These are phyloP conservation scores for Tieghemiomyces parasiticus DNA, from an alignment of 192 early-diverging fungal species.

Conservation along the genomic window DNA sequence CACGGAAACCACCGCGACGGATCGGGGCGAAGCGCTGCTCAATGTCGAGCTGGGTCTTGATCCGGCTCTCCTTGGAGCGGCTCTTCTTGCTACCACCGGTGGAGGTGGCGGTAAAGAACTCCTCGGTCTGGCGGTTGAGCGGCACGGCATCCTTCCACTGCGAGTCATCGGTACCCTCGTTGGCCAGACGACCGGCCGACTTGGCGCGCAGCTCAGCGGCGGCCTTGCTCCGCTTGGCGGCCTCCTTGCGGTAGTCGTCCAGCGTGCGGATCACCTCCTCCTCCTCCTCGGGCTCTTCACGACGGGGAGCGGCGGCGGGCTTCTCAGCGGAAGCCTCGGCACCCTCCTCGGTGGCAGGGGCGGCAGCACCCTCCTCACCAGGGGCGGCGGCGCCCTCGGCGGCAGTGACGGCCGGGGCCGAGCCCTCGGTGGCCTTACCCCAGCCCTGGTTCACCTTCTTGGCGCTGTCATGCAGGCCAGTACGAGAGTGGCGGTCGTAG, in stretches of 20 bases:
- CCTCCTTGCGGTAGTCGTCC: constrained; percentile 73
- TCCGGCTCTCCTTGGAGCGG: constrained; percentile 50
- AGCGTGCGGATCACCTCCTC: constrained; percentile 76
- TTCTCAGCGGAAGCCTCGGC: too few species aligned
- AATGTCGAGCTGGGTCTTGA: constrained; percentile 58
- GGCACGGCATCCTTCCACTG: constrained; percentile 69
- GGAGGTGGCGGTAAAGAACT: constrained; percentile 43
- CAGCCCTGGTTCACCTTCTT: constrained; percentile 88
- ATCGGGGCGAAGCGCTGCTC: constrained; percentile 68
- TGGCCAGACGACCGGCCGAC: constrained; percentile 59
- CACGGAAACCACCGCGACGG: constrained; percentile 43
- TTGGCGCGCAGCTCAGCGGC: constrained; percentile 36
- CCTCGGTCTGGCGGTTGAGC: constrained; percentile 55
- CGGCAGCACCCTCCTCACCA: constrained; percentile 19
- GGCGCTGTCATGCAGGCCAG: constrained; percentile 62
- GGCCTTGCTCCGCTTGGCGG: constrained; percentile 43
- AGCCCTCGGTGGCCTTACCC: constrained; percentile 39
- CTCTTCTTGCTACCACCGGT: constrained; percentile 29
- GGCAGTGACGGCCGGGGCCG: background rate
- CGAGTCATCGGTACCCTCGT: constrained; percentile 71
- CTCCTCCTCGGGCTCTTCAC: constrained; percentile 39
- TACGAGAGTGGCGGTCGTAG: constrained; percentile 76
- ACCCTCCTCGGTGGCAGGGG: constrained; percentile 22
- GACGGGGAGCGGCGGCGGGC: constrained; percentile 21
- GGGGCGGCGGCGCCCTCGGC: constrained; percentile 17